Conservation (phyloP, 2,329 filamentous ascomycete species). For the Colletotrichum musae region DNA sequence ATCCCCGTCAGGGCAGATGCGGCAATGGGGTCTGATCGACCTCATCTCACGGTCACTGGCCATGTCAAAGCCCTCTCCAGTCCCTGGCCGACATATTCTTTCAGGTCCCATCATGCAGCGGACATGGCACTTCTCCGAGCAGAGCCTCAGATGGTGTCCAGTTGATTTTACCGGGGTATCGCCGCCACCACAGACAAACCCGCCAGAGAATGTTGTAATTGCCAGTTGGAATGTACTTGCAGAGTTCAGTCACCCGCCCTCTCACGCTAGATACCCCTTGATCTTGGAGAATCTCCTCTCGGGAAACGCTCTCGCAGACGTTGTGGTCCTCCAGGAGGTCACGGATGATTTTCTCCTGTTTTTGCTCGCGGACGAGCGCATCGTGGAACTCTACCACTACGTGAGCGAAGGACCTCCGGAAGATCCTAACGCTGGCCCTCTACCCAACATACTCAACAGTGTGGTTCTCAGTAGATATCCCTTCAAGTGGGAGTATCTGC, state of each 20-base stretch:
- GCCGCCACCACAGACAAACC: background rate
- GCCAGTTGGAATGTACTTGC: slow-evolving; percentile 69
- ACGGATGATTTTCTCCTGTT: slow-evolving; percentile 74
- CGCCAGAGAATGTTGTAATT: slow-evolving; percentile 51
- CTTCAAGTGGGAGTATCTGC: slow-evolving; percentile 70
- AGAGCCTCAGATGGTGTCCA: slow-evolving; percentile 20
- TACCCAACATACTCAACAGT: slow-evolving; percentile 73
- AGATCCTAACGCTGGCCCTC: slow-evolving; percentile 65
- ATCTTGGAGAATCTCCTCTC: slow-evolving; percentile 62
- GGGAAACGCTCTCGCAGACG: slow-evolving; percentile 58
- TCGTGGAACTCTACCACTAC: slow-evolving; percentile 68
- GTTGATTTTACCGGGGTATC: background rate
- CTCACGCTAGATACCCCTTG: slow-evolving; percentile 56
- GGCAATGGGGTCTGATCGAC: slow-evolving; percentile 67
- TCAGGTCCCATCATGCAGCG: background rate
- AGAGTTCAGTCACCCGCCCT: slow-evolving; percentile 64
- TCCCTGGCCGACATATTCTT: background rate
- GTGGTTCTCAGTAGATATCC: slow-evolving; percentile 70
- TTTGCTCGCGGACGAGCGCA: slow-evolving; percentile 61
- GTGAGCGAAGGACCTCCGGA: slow-evolving; percentile 70
- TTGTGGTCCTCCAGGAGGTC: slow-evolving; percentile 73
- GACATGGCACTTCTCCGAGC: slow-evolving; percentile 26
- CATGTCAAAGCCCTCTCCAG: slow-evolving; percentile 9
- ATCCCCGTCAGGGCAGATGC: slow-evolving; percentile 66
- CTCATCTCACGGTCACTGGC: slow-evolving; percentile 43